Percentiles rank a stretch among this genome's conserved stretches.
Evolutionary conservation across 106 monocot species (phyloP).

Genomic region (Dendrobium huoshanense): DNA sequence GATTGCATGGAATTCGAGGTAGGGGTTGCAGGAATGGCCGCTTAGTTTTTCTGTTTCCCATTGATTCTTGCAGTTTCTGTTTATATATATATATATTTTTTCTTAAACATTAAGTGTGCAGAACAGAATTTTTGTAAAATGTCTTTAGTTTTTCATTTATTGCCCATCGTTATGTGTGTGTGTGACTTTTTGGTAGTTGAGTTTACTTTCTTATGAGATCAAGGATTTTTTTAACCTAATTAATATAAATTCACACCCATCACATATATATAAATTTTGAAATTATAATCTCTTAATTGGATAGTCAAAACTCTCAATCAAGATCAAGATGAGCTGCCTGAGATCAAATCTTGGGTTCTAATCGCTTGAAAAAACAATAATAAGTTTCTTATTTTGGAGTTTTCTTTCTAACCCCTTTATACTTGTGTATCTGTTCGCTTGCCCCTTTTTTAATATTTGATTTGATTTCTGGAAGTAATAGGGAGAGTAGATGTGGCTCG

Average conservation of each 20-base stretch:
- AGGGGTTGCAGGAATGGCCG: background rate
- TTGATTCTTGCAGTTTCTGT: background rate
- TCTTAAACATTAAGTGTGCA: background rate
- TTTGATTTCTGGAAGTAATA: background rate
- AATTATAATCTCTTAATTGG: too few species aligned
- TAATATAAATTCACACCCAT: too few species aligned
- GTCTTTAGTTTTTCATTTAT: background rate
- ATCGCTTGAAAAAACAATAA: background rate
- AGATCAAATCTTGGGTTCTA: background rate
- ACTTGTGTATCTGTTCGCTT: background rate
- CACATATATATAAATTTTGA: too few species aligned
- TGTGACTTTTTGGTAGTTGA: background rate
- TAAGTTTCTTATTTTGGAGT: background rate
- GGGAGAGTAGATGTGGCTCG: background rate
- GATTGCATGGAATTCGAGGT: background rate
- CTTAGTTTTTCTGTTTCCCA: background rate
- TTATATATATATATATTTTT: background rate
- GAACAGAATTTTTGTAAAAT: background rate
- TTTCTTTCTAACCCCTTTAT: background rate
- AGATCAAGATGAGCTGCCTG: too few species aligned
- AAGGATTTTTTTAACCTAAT: background rate
- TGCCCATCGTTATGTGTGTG: background rate
- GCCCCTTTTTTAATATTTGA: background rate
- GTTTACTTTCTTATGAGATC: background rate
- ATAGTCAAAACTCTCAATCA: too few species aligned